Percentiles rank a stretch among this genome's conserved stretches.
These are phyloP conservation scores for Neospermospora avenae DNA, from an alignment of 2,329 filamentous ascomycete species.

Conservation along the genomic window DNA sequence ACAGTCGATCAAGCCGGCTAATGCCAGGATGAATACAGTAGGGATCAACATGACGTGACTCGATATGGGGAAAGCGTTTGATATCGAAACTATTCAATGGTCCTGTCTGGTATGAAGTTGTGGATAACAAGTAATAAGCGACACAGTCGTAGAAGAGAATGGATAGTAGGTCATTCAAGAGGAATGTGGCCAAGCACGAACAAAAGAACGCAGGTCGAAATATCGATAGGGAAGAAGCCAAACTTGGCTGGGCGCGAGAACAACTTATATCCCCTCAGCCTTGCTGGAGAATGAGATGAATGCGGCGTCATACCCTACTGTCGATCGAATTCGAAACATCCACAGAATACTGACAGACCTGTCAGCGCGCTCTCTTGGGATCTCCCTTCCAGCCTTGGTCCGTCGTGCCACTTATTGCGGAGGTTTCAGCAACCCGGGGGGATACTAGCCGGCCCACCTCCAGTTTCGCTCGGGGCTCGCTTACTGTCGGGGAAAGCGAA, in stretches of 20 bases:
- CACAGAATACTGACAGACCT: constrained; percentile 3
- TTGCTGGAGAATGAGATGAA: constrained; percentile 16
- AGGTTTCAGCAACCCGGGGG: constrained; percentile 27
- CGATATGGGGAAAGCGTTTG: constrained; percentile 3
- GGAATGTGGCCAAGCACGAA: constrained; percentile 19
- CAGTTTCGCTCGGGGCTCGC: too few relatives aligned
- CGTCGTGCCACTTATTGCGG: constrained; percentile 17
- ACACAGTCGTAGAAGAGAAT: constrained; percentile 31
- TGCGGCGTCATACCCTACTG: constrained; percentile 12
- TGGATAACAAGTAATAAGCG: constrained; percentile 22
- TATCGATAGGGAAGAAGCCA: constrained; percentile 23
- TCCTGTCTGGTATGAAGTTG: constrained; percentile 22
- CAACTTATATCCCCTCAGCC: constrained; percentile 17
- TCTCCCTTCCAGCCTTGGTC: constrained; percentile 21
- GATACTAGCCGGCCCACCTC: too few relatives aligned
- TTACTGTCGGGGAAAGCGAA: too few relatives aligned
- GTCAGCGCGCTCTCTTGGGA: not conserved
- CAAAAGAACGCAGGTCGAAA: constrained; percentile 30
- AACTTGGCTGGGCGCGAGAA: constrained; percentile 7
- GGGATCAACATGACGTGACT: constrained; percentile 26
- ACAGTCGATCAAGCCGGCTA: constrained; percentile 24
- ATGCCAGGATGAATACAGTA: constrained; percentile 26
- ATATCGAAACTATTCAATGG: constrained; percentile 16
- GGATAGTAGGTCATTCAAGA: constrained; percentile 24
- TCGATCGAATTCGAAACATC: constrained; percentile 21